Percentiles rank a stretch among this genome's conserved stretches.
phyloP scores from a whole-genome alignment of 2,329 filamentous ascomycete genomes.

The Pseudogymnoascus sp. region DNA sequence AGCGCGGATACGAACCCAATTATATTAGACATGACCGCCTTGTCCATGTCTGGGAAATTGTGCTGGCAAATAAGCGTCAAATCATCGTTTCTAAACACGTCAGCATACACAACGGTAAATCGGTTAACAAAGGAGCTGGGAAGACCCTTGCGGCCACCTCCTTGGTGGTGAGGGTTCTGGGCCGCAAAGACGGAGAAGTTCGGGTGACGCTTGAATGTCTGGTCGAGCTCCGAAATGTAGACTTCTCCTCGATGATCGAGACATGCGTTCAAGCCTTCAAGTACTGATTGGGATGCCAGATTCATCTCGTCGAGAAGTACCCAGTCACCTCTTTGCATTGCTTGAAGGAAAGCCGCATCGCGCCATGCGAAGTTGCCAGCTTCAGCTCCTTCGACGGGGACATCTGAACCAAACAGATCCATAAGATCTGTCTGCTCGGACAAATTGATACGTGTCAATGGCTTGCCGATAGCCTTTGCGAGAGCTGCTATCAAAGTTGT shows the following conservation, averaged over 20 bases:
- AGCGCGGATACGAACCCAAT: conserved; percentile 76
- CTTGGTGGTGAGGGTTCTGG: conserved; percentile 96
- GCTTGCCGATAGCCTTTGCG: conserved; percentile 68
- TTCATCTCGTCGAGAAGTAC: conserved; percentile 99
- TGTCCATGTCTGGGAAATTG: conserved; percentile 58
- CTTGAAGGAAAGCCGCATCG: conserved; percentile 88
- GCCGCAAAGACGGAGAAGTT: conserved; percentile 93
- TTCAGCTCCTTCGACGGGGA: conserved; percentile 85
- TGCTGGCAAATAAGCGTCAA: conserved; percentile 71
- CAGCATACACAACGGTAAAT: conserved; percentile 95
- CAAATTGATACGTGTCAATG: conserved; percentile 87
- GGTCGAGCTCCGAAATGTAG: conserved; percentile 89
- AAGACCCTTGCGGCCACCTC: conserved; percentile 86
- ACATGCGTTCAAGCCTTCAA: conserved; percentile 94
- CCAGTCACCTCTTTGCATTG: conserved; percentile 96
- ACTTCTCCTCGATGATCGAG: conserved; percentile 93
- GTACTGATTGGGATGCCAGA: conserved; percentile 87
- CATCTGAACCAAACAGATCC: conserved; percentile 94
- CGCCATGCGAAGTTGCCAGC: conserved; percentile 91
- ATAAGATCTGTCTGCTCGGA: conserved; percentile 97
- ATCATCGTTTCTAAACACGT: conserved; percentile 76
- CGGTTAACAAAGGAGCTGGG: conserved; percentile 96
- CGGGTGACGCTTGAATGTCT: conserved; percentile 82
- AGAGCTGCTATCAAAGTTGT: conserved; percentile 86
- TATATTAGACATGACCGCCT: conserved; percentile 52